Conservation (phyloP, 139 green algal species). For the Deuterostichococcus epilithicus region DNA sequence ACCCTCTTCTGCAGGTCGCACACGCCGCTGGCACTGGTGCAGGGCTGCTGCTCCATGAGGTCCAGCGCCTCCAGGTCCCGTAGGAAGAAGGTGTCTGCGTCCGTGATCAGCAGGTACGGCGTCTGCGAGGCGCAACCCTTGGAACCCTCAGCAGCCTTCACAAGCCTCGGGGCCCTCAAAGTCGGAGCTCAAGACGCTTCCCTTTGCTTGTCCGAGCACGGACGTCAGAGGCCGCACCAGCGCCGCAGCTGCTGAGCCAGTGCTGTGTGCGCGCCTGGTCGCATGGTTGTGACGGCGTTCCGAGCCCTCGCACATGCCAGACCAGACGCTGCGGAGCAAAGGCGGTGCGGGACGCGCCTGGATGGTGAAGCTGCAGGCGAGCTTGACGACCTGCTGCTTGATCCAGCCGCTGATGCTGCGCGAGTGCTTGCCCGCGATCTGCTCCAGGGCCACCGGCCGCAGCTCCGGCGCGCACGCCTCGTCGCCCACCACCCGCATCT, state of each 20-base stretch:
- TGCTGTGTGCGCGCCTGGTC: too few species aligned
- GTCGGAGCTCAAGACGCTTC: too few species aligned
- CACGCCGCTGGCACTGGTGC: background rate
- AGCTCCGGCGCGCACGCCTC: background rate
- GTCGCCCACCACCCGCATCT: background rate
- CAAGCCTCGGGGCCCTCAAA: too few species aligned
- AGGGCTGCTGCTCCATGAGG: background rate
- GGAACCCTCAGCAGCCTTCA: too few species aligned
- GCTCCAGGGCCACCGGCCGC: background rate
- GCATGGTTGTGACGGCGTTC: too few species aligned
- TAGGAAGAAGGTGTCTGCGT: background rate
- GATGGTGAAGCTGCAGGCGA: background rate
- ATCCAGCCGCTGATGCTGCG: constrained; percentile 2
- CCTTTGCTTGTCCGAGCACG: too few species aligned
- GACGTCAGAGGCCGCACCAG: too few species aligned
- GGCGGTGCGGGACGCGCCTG: background rate
- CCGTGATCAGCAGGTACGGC: background rate
- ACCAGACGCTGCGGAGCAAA: too few species aligned
- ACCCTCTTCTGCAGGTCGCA: constrained; percentile 1
- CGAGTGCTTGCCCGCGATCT: background rate
- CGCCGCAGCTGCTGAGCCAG: too few species aligned
- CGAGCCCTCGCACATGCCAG: too few species aligned
- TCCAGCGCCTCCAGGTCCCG: background rate
- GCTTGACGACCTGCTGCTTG: constrained; percentile 2
- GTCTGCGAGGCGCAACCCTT: background rate